Percentiles rank a stretch among this genome's conserved stretches.
Evolutionary conservation across 2,329 filamentous ascomycete genomes (phyloP).

Genomic region (Paraconiothyrium sp.): DNA sequence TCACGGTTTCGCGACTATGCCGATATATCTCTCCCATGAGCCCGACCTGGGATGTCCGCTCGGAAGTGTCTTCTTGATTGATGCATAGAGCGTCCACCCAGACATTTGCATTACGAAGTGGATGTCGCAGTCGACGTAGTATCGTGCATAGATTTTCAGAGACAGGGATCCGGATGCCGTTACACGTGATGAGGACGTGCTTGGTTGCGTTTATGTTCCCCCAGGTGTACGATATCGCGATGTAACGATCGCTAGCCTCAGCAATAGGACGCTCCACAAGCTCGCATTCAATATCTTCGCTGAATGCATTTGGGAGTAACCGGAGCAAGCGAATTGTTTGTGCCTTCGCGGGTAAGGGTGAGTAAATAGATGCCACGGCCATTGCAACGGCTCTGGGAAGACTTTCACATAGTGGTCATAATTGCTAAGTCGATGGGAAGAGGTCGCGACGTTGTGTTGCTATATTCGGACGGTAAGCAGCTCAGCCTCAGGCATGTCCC

Average conservation of each 20-base stretch:
- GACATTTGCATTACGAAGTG: constrained; percentile 4
- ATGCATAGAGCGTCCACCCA: constrained; percentile 28
- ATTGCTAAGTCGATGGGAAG: not conserved
- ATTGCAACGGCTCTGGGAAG: not conserved
- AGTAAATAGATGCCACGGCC: constrained; percentile 1
- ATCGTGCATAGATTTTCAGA: constrained; percentile 27
- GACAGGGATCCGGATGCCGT: constrained; percentile 18
- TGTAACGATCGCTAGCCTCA: constrained; percentile 18
- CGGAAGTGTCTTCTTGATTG: constrained; percentile 20
- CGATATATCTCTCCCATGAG: constrained; percentile 26
- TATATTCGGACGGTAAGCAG: not conserved
- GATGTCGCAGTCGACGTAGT: constrained; percentile 23
- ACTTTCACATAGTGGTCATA: not conserved
- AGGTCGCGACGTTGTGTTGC: not conserved
- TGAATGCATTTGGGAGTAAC: constrained; percentile 8
- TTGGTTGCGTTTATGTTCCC: constrained; percentile 17
- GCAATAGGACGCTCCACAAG: constrained; percentile 20
- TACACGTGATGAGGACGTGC: constrained; percentile 23
- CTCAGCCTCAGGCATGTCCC: not conserved
- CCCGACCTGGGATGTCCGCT: constrained; percentile 24
- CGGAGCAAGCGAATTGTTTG: constrained; percentile 14
- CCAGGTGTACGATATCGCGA: constrained; percentile 28
- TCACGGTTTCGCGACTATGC: constrained; percentile 22
- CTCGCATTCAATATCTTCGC: constrained; percentile 17
- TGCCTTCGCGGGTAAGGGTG: not conserved